A percentile compares a stretch with the other conserved stretches of the same genome.
Conservation (phyloP, 495 filamentous ascomycete genomes). For the Tuber microsphaerosporum region DNA sequence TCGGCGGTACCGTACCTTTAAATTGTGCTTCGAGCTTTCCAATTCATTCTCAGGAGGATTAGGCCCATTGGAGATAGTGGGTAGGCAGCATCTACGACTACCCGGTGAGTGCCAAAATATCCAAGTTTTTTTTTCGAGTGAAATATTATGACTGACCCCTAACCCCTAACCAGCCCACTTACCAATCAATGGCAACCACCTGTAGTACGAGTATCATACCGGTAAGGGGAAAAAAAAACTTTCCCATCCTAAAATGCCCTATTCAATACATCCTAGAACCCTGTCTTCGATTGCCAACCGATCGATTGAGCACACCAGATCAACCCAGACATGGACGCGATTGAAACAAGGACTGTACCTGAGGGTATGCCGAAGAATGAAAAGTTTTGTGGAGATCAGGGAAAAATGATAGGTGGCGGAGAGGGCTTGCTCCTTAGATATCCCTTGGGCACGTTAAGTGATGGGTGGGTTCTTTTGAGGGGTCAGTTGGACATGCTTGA, state of each 20-base stretch:
- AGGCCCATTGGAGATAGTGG: too few species aligned
- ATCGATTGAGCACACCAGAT: background rate
- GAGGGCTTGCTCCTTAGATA: background rate
- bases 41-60: too few species aligned
- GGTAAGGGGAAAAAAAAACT: background rate
- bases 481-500: background rate
- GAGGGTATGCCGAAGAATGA: background rate
- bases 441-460: background rate
- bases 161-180: background rate
- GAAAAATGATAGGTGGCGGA: background rate
- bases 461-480: background rate
- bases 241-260: background rate
- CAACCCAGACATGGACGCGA: background rate
- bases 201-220: background rate
- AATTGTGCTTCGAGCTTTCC: too few species aligned
- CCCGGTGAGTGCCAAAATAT: too few species aligned
- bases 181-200: background rate
- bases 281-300: constrained; percentile 1
- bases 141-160: background rate
- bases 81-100: too few species aligned
- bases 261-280: background rate
- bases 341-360: background rate
- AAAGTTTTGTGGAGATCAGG: background rate
- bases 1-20: too few species aligned
- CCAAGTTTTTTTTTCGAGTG: background rate